Percentiles rank a stretch among this genome's conserved stretches.
Evolutionary conservation across 75 land plant genomes (phyloP).

Genomic region (Selaginella tamariscina): DNA sequence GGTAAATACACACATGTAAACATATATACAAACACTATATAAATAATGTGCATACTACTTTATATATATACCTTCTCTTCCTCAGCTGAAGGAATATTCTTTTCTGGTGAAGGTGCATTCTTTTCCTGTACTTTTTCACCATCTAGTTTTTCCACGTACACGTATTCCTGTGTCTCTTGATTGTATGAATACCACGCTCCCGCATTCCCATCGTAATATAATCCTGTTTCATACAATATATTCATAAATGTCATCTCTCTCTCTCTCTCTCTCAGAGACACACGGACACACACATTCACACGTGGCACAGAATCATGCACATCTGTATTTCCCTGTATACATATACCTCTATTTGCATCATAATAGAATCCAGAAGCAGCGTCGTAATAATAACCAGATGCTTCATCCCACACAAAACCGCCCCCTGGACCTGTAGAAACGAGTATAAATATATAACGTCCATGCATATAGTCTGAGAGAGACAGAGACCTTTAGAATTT

Average conservation of each 20-base stretch:
- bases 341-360: slow-evolving; percentile 25
- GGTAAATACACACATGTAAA: neutral
- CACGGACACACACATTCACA: too few species aligned
- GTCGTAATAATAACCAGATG: slow-evolving; percentile 99
- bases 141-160: slow-evolving; percentile 31
- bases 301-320: too few species aligned
- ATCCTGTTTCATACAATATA: slow-evolving; percentile 35
- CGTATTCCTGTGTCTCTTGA: slow-evolving; percentile 74
- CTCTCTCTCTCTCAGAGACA: too few species aligned
- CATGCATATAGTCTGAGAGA: neutral
- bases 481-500: too few species aligned
- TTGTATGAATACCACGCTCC: slow-evolving; percentile 87
- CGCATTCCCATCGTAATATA: slow-evolving; percentile 90
- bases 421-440: slow-evolving; percentile 25
- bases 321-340: too few species aligned
- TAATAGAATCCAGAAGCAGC: slow-evolving; percentile 97
- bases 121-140: neutral
- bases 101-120: slow-evolving; percentile 21
- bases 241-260: too few species aligned
- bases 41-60: slow-evolving; percentile 48
- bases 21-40: neutral
- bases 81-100: slow-evolving; percentile 17
- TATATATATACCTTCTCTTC: slow-evolving; percentile 37
- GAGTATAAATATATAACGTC: slow-evolving; percentile 83
- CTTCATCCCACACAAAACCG: slow-evolving; percentile 99